Evolutionary conservation across 192 early-diverging fungal genomes (phyloP), one percentile per base, ranked within the genome.

Genomic region (Coemansia sp.): DNA sequence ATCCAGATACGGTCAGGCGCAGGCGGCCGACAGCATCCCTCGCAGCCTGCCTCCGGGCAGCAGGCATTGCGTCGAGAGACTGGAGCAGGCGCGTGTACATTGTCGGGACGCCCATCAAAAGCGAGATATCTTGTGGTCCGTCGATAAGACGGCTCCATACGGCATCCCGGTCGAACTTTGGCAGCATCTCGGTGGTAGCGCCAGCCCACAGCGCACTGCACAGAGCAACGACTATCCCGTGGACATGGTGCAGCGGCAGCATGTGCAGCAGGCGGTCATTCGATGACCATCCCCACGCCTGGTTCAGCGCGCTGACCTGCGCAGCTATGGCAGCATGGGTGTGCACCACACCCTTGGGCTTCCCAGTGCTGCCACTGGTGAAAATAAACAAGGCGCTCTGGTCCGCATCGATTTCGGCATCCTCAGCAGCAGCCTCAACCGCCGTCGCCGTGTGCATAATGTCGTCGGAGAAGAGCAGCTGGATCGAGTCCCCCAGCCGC

Each of bases 81-180:
- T 72, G 65, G 10, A 80, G 63, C 32, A 94, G 65, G 56, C 85
- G 86, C 2, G 84, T 77, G 73, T 94, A 91, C 47, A 91, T 85
- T 12, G 91, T 90, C 3, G 91, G 91, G 10, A 94, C 91, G 4
- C 86, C 88, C 91, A 92, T 94, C 41, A 92, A 83, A 11, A 91
- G 41, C 0, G 88, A 79, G 4, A 90, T 67, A 40, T 81, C 54
- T 35, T 78, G 60, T 13, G 64, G 48, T 5, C 67, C 61, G 27
- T 64, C 54, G 34, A 79, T 75, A 56, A 83, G 81, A 4, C 86
- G 72, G 23, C 60, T 36, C 89, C 88, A 91, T 6, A 86, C 80
- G 5, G 53, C 17, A 17, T 49, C 60, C 4, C 78, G 70, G 64
- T 89, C 76, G 57, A 91, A 89, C 25, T 78, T 78, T 22, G 78